Base-by-base conservation (phyloP, 306 rosid genomes). In the Cicer judaicum region DNA sequence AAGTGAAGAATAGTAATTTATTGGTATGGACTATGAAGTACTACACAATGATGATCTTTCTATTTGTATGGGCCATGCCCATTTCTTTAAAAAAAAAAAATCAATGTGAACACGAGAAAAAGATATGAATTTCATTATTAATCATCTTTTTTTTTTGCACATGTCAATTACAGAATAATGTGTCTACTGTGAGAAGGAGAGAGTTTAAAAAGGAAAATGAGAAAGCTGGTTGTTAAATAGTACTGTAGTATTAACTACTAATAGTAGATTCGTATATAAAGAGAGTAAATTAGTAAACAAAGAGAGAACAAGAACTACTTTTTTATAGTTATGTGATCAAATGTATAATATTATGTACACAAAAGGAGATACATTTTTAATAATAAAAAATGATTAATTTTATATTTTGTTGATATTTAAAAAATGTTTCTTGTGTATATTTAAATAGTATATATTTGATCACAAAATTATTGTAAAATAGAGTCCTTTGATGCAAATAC, bases 401-500 rank as follows among this genome's bases (percentile, higher is more conserved):
- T 24, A 24, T 24, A 24, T 24, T 24, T 24, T 24, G 34, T 24
- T 24, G 34, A 24, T 24, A 3, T 24, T 24, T 24, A 24, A 24
- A 24, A 24, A 24, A 24, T 24, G 34, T 24, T 24, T 24, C 34
- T 24, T 24, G 34, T 24, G 34, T 24, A 24, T 24, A 24, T 24
- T 24, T 24, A 24, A 24, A 2, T 3, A 24, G 4, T 24, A 24
- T 24, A 24, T 24, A 24, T 24, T 24, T 24, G 34, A 24, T 24
- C 34, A 24, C 2, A 24, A 2, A 24, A 85, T 81, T 79, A 82
- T 75, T 71, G 76, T 13, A 60, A 67, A 36, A n/a, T 21, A 11
- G 19, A 68, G 5, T 2, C 29, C 44, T 62, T 62, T 43, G 72
- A 85, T 72, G 40, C 70, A 64, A 64, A 40, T 62, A n/a, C 80